Percentiles rank a stretch among this genome's conserved stretches.
Evolutionary conservation across 176 grass and related monocot genomes (phyloP).

Genomic region (Triticum aestivum): DNA sequence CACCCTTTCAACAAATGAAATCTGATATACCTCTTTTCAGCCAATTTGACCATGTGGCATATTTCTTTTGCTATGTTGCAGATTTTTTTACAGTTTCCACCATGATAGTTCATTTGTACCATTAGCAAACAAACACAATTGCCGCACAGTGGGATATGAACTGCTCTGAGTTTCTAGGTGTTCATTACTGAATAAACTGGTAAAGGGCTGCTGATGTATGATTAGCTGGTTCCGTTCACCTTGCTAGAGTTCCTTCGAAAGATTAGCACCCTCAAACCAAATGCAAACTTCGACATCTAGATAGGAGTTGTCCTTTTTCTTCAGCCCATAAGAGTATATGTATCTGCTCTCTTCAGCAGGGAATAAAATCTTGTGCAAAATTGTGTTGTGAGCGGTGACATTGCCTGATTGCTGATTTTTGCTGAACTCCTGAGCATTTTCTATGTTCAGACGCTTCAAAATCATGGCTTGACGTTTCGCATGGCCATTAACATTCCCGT

Average conservation of each 20-base stretch:
- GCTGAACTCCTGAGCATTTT: neutral
- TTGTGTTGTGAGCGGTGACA: neutral
- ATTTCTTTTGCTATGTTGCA: slow-evolving; percentile 4
- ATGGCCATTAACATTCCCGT: neutral
- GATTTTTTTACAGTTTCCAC: slow-evolving; percentile 64
- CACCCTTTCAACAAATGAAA: neutral
- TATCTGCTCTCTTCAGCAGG: neutral
- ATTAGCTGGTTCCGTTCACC: neutral
- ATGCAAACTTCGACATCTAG: neutral
- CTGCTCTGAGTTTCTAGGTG: neutral
- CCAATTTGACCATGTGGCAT: neutral
- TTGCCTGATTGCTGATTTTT: neutral
- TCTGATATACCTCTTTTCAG: neutral
- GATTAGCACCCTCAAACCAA: neutral
- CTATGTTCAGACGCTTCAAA: neutral
- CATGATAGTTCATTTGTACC: slow-evolving; percentile 63
- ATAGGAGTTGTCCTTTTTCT: neutral
- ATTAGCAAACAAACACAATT: neutral
- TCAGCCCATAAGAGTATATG: neutral
- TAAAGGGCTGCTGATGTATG: neutral
- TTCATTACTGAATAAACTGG: neutral
- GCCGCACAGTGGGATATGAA: neutral
- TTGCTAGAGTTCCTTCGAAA: neutral
- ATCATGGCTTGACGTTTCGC: neutral
- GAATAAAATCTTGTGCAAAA: neutral